Evolutionary conservation across 306 rosid species (phyloP), one percentile per base, ranked within the genome.

Genomic region (Fragaria iinumae): DNA sequence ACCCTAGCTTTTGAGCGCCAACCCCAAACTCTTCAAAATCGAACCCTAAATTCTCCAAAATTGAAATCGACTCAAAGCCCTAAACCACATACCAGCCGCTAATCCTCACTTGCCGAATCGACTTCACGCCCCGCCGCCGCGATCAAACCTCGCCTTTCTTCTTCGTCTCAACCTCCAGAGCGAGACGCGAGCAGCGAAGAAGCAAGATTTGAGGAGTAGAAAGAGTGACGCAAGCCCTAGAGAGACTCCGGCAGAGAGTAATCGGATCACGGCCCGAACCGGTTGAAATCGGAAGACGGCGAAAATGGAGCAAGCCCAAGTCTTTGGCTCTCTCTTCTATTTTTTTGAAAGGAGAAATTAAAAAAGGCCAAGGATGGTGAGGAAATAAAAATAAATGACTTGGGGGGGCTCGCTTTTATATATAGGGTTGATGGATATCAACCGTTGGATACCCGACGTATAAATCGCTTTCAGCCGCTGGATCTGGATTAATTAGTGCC

Each of bases 251-350:
- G 36, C 36, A 13, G 52, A 65, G 17, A 17, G 52, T n/a, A 59
- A 2, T 52, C 73, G 79, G 73, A 76, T 76, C 73, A 67, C 34
- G 49, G 32, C 38, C 62, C 79, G 79, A 27, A 44, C 72, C 38
- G 25, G 9, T 12, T 4, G 63, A 23, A 50, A 3, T 14, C 71
- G 71, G 62, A 45, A 63, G 71, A 47, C n/a, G 78, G 65, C 70
- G 57, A 16, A 14, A 14, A 13, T 14, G 6, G 59, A 39, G 44
- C 18, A 29, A 60, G 38, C 36, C 38, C 20, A 12, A 36, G 67
- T 13, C 39, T 47, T 57, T 64, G 45, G 69, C 69, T 36, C 69
- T 64, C 38, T 27, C 12, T 9, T 3, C 3, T 9, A 20, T n/a
- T 16, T 16, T 16, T 52, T 52, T 52, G 3, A 52, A 52, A 7